Percentiles rank a stretch among this genome's conserved stretches.
Evolutionary conservation across 2,329 filamentous ascomycete species (phyloP).

Genomic region (Metarhizium sp.): DNA sequence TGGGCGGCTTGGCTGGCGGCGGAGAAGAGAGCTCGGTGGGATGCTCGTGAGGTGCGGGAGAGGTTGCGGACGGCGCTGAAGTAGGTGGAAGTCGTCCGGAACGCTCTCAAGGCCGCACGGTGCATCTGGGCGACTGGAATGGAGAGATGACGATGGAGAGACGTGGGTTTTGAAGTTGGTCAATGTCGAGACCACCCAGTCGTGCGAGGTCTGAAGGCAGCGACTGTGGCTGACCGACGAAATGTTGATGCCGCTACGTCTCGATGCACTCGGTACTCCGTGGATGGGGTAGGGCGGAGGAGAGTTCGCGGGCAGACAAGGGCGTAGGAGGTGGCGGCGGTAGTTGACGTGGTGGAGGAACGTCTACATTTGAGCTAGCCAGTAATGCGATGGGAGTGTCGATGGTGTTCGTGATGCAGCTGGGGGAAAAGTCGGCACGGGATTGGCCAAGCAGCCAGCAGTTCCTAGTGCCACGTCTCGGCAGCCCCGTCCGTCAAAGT

Average conservation of each 20-base stretch:
- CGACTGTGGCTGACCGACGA: not conserved
- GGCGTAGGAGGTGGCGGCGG: not conserved
- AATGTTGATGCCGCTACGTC: not conserved
- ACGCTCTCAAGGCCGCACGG: conserved; percentile 58
- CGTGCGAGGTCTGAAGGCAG: not conserved
- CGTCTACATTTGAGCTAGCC: not conserved
- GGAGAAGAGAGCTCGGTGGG: conserved; percentile 31
- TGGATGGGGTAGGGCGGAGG: not conserved
- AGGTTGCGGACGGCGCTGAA: conserved; percentile 53
- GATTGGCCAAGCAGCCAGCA: not conserved
- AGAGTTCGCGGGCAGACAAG: not conserved
- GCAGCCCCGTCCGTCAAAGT: too few species aligned
- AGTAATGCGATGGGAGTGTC: too few species aligned
- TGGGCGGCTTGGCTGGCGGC: conserved; percentile 11
- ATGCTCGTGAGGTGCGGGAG: conserved; percentile 28
- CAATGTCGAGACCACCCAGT: not conserved
- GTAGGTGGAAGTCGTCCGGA: conserved; percentile 59
- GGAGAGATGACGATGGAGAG: not conserved
- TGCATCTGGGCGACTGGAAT: conserved; percentile 49
- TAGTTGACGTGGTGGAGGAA: not conserved
- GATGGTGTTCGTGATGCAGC: not conserved
- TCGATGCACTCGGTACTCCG: not conserved
- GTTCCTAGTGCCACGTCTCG: not conserved
- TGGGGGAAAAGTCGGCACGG: not conserved
- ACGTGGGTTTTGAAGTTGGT: not conserved